phyloP scores from a whole-genome alignment of 1,139 yeast species.

The Meyerozyma athensensis region DNA sequence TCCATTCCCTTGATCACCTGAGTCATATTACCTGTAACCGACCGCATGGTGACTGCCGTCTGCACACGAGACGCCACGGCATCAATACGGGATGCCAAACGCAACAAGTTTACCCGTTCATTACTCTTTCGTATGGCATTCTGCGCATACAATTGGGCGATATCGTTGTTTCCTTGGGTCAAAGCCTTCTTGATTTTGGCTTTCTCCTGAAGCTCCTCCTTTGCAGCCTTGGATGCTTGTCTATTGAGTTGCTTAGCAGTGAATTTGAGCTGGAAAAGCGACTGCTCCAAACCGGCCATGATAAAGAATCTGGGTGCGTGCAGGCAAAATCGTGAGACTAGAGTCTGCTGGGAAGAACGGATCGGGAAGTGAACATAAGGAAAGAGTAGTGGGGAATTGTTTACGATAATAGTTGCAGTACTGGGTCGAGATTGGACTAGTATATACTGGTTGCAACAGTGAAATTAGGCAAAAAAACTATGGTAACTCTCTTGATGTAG shows the following conservation, averaged over 20 bases:
- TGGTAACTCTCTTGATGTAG: no score
- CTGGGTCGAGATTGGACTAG: no score
- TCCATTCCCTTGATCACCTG: slow-evolving; percentile 95
- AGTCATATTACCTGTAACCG: slow-evolving; percentile 91
- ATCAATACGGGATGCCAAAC: slow-evolving; percentile 86
- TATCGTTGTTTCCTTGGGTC: slow-evolving; percentile 82
- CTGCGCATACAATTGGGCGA: slow-evolving; percentile 91
- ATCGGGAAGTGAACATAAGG: no score
- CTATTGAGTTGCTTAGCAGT: slow-evolving; percentile 90
- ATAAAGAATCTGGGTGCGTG: background rate
- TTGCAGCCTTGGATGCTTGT: slow-evolving; percentile 87
- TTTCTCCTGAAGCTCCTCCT: slow-evolving; percentile 84
- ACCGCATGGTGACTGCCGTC: slow-evolving; percentile 95
- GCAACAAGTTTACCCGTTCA: slow-evolving; percentile 76
- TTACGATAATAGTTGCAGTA: no score
- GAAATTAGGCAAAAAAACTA: no score
- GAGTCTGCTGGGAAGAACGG: no score
- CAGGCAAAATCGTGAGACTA: background rate
- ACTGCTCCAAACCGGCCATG: slow-evolving; percentile 48
- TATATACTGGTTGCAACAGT: no score
- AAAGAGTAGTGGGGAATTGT: no score
- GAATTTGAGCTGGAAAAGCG: slow-evolving; percentile 55
- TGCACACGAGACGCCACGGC: slow-evolving; percentile 95
- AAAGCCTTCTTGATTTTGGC: slow-evolving; percentile 87
- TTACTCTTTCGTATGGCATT: slow-evolving; percentile 91